Evolutionary conservation across 177 flowering plant genomes (phyloP).

Genomic region (Telopea speciosissima): DNA sequence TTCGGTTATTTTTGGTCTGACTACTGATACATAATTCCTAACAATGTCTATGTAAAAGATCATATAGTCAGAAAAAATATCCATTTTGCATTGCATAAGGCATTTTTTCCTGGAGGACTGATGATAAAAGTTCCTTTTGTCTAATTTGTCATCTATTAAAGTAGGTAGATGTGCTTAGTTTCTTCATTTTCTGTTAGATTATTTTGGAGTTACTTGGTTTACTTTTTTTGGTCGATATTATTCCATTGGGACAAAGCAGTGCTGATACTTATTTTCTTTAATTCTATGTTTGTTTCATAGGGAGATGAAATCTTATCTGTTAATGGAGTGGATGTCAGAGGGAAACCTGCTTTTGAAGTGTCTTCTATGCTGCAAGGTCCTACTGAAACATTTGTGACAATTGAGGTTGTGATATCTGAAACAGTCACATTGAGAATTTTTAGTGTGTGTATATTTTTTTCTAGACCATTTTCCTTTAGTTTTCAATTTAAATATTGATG

Average conservation of each 20-base stretch:
- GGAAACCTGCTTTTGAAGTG: slow-evolving; percentile 89
- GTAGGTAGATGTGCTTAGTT: background rate
- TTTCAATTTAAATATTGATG: background rate
- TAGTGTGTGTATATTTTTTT: background rate
- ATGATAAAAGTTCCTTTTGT: background rate
- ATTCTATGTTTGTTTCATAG: slow-evolving; percentile 29
- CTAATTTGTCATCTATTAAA: background rate
- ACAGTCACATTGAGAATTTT: background rate
- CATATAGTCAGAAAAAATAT: background rate
- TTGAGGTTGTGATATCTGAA: slow-evolving; percentile 53
- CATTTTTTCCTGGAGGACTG: background rate
- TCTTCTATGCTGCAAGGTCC: slow-evolving; percentile 91
- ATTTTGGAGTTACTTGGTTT: too few relatives aligned
- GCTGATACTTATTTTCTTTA: background rate
- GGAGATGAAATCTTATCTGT: slow-evolving; percentile 88
- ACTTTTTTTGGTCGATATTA: background rate
- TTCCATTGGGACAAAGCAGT: background rate
- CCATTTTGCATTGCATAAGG: background rate
- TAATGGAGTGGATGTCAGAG: slow-evolving; percentile 74
- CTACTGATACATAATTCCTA: too few relatives aligned
- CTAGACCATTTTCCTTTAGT: background rate
- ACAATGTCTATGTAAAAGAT: too few relatives aligned
- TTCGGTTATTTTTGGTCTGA: too few relatives aligned
- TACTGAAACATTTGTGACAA: slow-evolving; percentile 71
- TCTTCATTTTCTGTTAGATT: background rate